Evolutionary conservation across 176 grass and related monocot genomes (phyloP), one percentile per base, ranked within the genome.

Genomic region (Poa pratensis): DNA sequence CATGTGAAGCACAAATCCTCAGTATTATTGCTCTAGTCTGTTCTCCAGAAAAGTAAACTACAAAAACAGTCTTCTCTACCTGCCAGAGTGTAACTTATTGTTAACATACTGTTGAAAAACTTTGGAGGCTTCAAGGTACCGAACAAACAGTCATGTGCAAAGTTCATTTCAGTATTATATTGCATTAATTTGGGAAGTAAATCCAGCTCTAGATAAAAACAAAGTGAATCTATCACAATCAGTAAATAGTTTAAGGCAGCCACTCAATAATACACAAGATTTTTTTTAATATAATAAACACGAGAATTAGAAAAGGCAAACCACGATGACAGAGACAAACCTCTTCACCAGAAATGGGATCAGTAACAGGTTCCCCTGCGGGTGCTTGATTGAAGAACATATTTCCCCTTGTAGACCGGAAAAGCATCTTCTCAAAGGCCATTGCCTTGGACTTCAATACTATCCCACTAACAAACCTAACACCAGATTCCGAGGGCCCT

Each of bases 21-120:
- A 94, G 72, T 77, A 99, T 94, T 82, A 92, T 99, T 73, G 76
- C 82, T 85, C 81, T 99, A 66, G 97, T 92, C 80, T 99, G 97
- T 51, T 99, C 94, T 75, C 97, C 97, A 51, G 97, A 99, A 92
- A 99, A 96, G 88, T 91, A 99, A 80, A 99, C 84, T 78, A 99
- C 92, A 39, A 99, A 99, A 80, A 99, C 90, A 82, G 88, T 96
- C 90, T 99, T 96, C 86, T 96, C 94, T 71, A 96, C 90, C 97
- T 99, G 91, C 26, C 32, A 84, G 35, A 80, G 46, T 64, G n/a
- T 62, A 86, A 80, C 57, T 35, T 27, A 68, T 76, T 77, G 51
- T 86, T 67, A 27, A 50, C 71, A 84, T 55, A 54, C 27, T 76
- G 35, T 75, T 77, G 30, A 81, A 18, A 82, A 42, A 39, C 18